phyloP scores from a whole-genome alignment of 1,284 basidiomycete genomes.

The Boletus smithii region DNA sequence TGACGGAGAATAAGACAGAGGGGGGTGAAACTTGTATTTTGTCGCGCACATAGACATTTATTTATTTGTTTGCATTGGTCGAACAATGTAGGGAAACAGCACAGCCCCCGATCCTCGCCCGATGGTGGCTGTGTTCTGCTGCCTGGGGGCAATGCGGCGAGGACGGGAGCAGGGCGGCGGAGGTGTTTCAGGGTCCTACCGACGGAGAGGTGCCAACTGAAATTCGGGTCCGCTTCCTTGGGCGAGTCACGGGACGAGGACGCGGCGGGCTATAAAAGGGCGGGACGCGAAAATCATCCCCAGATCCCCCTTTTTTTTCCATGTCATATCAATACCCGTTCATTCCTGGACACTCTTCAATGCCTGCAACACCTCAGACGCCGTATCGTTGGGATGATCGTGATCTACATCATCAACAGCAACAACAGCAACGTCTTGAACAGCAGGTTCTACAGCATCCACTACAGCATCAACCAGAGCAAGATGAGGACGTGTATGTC shows the following conservation, averaged over 20 bases:
- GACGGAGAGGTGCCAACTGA: too few species aligned
- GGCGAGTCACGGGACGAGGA: conserved; percentile 22
- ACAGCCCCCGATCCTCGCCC: not conserved
- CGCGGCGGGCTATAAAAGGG: conserved; percentile 27
- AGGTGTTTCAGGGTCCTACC: conserved; percentile 11
- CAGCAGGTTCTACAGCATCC: conserved; percentile 30
- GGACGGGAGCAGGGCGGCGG: too few species aligned
- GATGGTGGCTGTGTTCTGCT: not conserved
- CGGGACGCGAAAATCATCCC: conserved; percentile 5
- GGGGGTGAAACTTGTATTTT: not conserved
- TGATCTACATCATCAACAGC: conserved; percentile 18
- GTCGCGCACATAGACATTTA: too few species aligned
- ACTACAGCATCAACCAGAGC: conserved; percentile 30
- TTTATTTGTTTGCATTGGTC: not conserved
- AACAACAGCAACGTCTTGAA: conserved; percentile 26
- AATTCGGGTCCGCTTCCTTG: conserved; percentile 19
- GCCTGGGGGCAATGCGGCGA: too few species aligned
- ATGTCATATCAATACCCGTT: conserved; percentile 40
- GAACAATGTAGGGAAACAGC: not conserved
- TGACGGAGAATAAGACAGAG: conserved; percentile 1
- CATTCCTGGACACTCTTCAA: conserved; percentile 35
- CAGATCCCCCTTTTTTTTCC: conserved; percentile 26
- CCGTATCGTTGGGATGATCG: conserved; percentile 33
- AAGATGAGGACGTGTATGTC: conserved; percentile 21
- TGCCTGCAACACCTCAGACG: conserved; percentile 33